Evolutionary conservation across 495 filamentous ascomycete species (phyloP), one percentile per base, ranked within the genome.

Genomic region (Lepraria neglecta): DNA sequence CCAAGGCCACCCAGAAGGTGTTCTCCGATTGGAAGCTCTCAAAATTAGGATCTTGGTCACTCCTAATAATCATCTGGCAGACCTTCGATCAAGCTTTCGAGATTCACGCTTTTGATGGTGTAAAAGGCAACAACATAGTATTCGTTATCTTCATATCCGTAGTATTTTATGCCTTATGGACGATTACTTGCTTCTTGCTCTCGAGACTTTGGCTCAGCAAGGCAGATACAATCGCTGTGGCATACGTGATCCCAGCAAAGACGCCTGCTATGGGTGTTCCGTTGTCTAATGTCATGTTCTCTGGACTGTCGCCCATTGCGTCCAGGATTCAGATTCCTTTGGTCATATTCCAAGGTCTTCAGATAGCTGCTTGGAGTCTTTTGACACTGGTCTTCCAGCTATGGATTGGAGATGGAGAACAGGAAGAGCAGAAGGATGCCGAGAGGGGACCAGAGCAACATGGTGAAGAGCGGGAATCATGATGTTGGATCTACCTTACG

Each of bases 41-140:
- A 40, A 77, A 75, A 54, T 33, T 76, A 3, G 64, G 68, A 4
- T 73, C 73, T 1, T 42, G 73, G 6, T 52, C 68, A 15, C 66
- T 78, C 0, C 60, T 78, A 2, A 61, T 69, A 0, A 65, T 78
- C 24, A 68, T 78, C 47, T 77, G 75, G 74, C 66, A 72, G 43
- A 73, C 75, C 11, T 78, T 70, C 62, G 76, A 78, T 61, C 63
- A 68, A 63, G 75, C 75, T 24, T 78, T 77, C 54, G 64, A 56
- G n/a, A 70, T 70, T 3, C 63, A 63, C 14, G 73, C 75, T 4
- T 78, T 77, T 48, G 60, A 51, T 3, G 63, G 50, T 33, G 65
- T 75, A 27, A 64, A 69, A 27, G 17, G 51, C 1, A 64, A 64
- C 48, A 76, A 77, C 56, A 73, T 73, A 19, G 48, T 76, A 14